Evolutionary conservation across 768 basidiomycete genomes (phyloP).

Genomic region (Pleurotus djamor): DNA sequence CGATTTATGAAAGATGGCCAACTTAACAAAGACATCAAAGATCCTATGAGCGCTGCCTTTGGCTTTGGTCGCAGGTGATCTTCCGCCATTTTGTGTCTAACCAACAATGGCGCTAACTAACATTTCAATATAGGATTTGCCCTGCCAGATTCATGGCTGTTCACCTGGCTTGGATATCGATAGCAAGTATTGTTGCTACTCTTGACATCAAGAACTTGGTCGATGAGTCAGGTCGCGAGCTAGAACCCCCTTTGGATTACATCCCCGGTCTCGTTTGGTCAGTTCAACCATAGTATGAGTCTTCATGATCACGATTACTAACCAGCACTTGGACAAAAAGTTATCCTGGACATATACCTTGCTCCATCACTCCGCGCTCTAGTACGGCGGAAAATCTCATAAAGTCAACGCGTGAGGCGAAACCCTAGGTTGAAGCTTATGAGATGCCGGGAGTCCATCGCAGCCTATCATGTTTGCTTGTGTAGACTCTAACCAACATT

Average conservation of each 20-base stretch:
- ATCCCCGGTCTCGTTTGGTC: not conserved
- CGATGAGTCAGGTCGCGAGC: not conserved
- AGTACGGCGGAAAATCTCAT: not conserved
- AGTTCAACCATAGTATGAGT: no score
- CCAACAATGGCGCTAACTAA: not conserved
- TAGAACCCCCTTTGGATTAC: not conserved
- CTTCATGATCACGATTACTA: no score
- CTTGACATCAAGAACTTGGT: slow-evolving; percentile 1
- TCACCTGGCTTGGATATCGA: not conserved
- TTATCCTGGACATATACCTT: not conserved
- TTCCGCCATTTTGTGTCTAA: not conserved
- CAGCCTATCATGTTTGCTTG: no score
- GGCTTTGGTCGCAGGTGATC: slow-evolving; percentile 5
- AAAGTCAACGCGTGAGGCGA: not conserved
- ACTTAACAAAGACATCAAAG: slow-evolving; percentile 7
- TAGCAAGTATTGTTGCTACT: not conserved
- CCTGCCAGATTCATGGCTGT: slow-evolving; percentile 1
- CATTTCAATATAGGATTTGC: not conserved
- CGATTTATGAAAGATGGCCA: slow-evolving; percentile 17
- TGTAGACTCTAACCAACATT: no score
- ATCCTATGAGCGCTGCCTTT: not conserved
- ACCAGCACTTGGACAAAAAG: not conserved
- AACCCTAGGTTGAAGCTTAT: no score
- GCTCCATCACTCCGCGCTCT: slow-evolving; percentile 3
- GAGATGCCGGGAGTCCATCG: no score